Conservation (phyloP, 352 stramenopile genomes). For the Phytophthora pinifolia region DNA sequence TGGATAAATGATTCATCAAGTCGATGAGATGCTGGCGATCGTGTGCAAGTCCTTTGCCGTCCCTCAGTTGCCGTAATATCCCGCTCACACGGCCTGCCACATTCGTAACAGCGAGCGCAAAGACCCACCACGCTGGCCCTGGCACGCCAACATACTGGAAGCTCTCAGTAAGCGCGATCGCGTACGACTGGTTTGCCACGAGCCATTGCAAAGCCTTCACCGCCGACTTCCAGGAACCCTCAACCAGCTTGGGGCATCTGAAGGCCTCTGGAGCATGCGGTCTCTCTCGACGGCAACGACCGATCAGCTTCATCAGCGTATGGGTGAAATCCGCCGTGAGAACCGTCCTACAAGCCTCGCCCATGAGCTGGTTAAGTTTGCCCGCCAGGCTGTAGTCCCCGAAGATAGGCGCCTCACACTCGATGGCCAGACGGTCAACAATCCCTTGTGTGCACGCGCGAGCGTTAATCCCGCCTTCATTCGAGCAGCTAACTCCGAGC, state of each 20-base stretch:
- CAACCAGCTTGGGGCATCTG: slow-evolving; percentile 21
- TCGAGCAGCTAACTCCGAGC: slow-evolving; percentile 19
- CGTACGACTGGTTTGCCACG: slow-evolving; percentile 9
- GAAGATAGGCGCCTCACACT: slow-evolving; percentile 16
- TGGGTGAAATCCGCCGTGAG: slow-evolving; percentile 18
- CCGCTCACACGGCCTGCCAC: slow-evolving; percentile 10
- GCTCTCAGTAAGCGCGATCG: slow-evolving; percentile 7
- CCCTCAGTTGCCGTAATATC: slow-evolving; percentile 8
- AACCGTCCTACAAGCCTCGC: slow-evolving; percentile 15
- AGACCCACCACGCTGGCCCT: slow-evolving; percentile 23
- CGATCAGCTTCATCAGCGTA: slow-evolving; percentile 17
- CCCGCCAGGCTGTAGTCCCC: slow-evolving; percentile 7
- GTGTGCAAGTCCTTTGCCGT: slow-evolving; percentile 9
- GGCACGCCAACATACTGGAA: slow-evolving; percentile 3
- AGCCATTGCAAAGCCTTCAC: slow-evolving; percentile 20
- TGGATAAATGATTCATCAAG: slow-evolving; percentile 21
- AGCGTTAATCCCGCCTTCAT: slow-evolving; percentile 2
- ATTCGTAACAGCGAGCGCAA: slow-evolving; percentile 20
- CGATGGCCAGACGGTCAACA: slow-evolving; percentile 8
- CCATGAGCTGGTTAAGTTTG: slow-evolving; percentile 27
- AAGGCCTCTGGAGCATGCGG: slow-evolving; percentile 1
- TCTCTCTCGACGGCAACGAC: slow-evolving; percentile 13
- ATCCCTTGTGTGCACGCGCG: slow-evolving; percentile 14
- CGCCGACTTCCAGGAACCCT: slow-evolving; percentile 19
- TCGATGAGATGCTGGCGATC: slow-evolving; percentile 22